These are phyloP conservation scores for Candida ortonii DNA, from an alignment of 805 yeast genomes.

Conservation along the genomic window DNA sequence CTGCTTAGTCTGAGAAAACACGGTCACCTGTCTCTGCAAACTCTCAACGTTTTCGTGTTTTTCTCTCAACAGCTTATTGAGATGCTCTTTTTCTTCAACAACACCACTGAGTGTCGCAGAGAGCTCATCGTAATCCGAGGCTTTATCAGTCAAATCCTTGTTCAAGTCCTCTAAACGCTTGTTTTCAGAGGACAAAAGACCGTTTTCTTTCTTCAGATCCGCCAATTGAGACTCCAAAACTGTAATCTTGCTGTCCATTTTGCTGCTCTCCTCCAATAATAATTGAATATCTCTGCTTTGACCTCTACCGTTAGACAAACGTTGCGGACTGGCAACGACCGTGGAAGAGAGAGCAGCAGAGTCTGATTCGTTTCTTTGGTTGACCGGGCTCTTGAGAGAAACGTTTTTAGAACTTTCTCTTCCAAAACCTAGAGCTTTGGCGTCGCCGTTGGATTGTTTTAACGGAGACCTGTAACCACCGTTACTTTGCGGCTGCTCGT, in stretches of 20 bases:
- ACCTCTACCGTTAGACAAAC: conserved; percentile 17
- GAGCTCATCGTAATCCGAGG: no score
- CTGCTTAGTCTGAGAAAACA: conserved; percentile 1
- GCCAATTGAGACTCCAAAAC: conserved; percentile 32
- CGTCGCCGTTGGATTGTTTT: background rate
- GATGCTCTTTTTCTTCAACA: conserved; percentile 11
- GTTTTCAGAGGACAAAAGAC: conserved; percentile 7
- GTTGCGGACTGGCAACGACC: conserved; percentile 3
- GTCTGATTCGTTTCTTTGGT: background rate
- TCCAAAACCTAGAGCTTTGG: background rate
- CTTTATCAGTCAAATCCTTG: no score
- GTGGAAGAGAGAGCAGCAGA: conserved; percentile 3
- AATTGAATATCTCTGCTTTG: conserved; percentile 43
- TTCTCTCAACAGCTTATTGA: conserved; percentile 10
- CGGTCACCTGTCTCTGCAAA: conserved; percentile 10
- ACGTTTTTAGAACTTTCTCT: background rate
- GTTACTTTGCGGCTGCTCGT: conserved; percentile 29
- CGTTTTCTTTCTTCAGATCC: conserved; percentile 12
- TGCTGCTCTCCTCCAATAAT: conserved; percentile 45
- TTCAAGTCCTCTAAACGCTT: conserved; percentile 5
- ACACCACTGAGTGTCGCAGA: no score
- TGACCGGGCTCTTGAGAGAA: background rate
- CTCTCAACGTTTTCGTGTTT: conserved; percentile 9
- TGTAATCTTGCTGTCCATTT: conserved; percentile 46
- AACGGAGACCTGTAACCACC: conserved; percentile 2